phyloP scores from a whole-genome alignment of 495 filamentous ascomycete species.

The Zalerion maritima region DNA sequence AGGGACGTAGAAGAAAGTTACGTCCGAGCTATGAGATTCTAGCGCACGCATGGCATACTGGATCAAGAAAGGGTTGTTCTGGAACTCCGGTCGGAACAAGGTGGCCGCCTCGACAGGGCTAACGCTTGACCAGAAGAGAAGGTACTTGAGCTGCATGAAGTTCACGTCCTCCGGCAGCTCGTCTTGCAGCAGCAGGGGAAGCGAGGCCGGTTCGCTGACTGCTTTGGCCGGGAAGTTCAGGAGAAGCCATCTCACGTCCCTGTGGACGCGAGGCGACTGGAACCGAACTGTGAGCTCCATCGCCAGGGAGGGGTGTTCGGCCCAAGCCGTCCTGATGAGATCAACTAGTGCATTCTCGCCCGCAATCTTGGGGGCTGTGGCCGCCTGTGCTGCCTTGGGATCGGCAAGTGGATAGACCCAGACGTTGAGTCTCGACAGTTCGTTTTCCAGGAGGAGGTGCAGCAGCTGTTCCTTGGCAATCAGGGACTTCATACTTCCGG shows the following conservation, averaged over 20 bases:
- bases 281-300: constrained; percentile 71
- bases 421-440: constrained; percentile 66
- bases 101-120: constrained; percentile 87
- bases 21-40: constrained; percentile 83
- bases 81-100: constrained; percentile 82
- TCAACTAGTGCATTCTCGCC: constrained; percentile 38
- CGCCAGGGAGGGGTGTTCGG: constrained; percentile 64
- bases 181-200: constrained; percentile 66
- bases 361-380: constrained; percentile 14
- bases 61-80: constrained; percentile 85
- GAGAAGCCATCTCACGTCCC: constrained; percentile 63
- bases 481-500: constrained; percentile 46
- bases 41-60: constrained; percentile 96
- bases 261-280: constrained; percentile 51
- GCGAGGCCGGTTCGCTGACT: constrained; percentile 59
- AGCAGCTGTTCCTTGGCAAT: constrained; percentile 71
- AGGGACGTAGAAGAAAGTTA: constrained; percentile 97
- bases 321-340: constrained; percentile 71
- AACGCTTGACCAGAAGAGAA: constrained; percentile 88
- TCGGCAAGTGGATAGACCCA: constrained; percentile 82
- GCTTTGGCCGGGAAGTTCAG: constrained; percentile 72
- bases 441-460: constrained; percentile 65
- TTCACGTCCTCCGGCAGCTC: constrained; percentile 63
- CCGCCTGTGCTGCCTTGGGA: constrained; percentile 12
- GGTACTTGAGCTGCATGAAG: constrained; percentile 81